Percentiles rank a stretch among this genome's conserved stretches.
Conservation (phyloP, 768 basidiomycete genomes). For the Hydnomerulius pinastri region DNA sequence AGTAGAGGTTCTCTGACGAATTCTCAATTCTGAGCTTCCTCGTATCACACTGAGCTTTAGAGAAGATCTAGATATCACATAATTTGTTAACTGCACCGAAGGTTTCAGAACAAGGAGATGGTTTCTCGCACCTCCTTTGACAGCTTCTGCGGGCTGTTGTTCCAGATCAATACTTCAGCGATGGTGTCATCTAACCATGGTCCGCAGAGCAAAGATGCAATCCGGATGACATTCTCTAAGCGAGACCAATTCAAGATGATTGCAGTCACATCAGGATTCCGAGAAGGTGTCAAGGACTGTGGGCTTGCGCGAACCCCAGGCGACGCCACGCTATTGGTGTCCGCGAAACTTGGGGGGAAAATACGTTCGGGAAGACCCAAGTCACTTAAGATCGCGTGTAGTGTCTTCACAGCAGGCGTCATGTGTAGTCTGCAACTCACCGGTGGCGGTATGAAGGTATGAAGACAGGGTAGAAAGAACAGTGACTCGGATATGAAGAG, state of each 20-base stretch:
- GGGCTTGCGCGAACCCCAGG: constrained; percentile 16
- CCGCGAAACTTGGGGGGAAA: constrained; percentile 21
- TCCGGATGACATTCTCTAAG: constrained; percentile 58
- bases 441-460: no score
- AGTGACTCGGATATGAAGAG: no score
- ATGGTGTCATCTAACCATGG: constrained; percentile 47
- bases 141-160: constrained; percentile 53
- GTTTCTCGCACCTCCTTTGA: constrained; percentile 41
- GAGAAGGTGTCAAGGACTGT: not conserved
- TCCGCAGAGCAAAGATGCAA: constrained; percentile 53
- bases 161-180: constrained; percentile 58
- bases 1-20: constrained; percentile 57
- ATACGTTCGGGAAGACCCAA: constrained; percentile 15
- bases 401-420: not conserved
- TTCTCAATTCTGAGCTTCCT: constrained; percentile 54
- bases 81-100: not conserved
- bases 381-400: constrained; percentile 12
- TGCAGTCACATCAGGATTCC: constrained; percentile 49
- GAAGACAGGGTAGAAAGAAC: no score
- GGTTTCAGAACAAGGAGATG: not conserved
- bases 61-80: constrained; percentile 41
- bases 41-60: constrained; percentile 41
- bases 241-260: constrained; percentile 71
- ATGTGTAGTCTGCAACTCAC: not conserved
- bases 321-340: not conserved